Evolutionary conservation across 1,284 basidiomycete species (phyloP).

Genomic region (Flammula alnicola): DNA sequence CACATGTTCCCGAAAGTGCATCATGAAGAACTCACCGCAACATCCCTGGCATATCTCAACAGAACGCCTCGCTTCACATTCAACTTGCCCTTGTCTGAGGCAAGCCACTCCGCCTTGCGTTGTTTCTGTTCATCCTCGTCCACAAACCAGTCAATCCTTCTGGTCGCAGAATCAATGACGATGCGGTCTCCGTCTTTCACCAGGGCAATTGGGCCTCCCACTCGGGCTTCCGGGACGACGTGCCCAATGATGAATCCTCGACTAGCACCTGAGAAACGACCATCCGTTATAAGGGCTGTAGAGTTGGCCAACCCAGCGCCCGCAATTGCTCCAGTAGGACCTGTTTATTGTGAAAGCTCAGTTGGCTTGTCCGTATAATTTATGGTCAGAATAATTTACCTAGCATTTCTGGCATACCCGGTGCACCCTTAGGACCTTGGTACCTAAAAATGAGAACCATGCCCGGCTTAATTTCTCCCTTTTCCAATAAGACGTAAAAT

Average conservation of each 20-base stretch:
- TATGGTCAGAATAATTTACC: slow-evolving; percentile 34
- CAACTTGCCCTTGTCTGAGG: slow-evolving; percentile 62
- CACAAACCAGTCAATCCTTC: slow-evolving; percentile 84
- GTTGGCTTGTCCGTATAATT: not conserved
- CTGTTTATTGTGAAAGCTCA: slow-evolving; percentile 31
- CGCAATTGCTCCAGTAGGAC: slow-evolving; percentile 89
- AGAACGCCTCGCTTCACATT: slow-evolving; percentile 77
- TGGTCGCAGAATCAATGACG: slow-evolving; percentile 78
- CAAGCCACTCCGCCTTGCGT: slow-evolving; percentile 77
- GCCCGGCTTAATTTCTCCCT: slow-evolving; percentile 84
- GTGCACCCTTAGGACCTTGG: slow-evolving; percentile 94
- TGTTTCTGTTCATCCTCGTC: slow-evolving; percentile 77
- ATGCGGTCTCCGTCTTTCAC: slow-evolving; percentile 92
- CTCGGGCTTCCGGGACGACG: slow-evolving; percentile 90
- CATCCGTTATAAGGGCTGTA: slow-evolving; percentile 95
- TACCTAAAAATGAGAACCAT: slow-evolving; percentile 92
- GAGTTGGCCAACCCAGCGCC: slow-evolving; percentile 91
- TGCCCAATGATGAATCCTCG: slow-evolving; percentile 72
- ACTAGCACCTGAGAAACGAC: slow-evolving; percentile 87
- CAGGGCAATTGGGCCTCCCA: slow-evolving; percentile 95
- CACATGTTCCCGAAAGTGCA: not conserved
- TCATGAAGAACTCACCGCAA: slow-evolving; percentile 63
- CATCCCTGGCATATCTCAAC: slow-evolving; percentile 78
- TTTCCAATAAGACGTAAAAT: slow-evolving; percentile 86
- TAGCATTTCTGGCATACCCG: slow-evolving; percentile 94